Conservation (phyloP, 257 asterid genomes). For the Buddleja alternifolia region DNA sequence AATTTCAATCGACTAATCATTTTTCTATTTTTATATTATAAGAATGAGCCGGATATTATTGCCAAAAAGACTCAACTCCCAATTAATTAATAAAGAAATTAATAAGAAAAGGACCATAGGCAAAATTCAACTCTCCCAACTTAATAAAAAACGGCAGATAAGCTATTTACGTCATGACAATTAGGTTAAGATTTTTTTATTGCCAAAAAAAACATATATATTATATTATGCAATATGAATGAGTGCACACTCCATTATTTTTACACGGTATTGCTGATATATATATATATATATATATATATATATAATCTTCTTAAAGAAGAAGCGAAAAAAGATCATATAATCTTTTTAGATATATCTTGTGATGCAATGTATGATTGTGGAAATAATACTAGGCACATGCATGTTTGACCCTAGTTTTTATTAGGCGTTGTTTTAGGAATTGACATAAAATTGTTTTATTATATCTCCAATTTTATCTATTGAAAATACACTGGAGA, state of each 20-base stretch:
- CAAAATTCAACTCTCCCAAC: conserved; percentile 14
- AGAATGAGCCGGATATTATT: no score
- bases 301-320: conserved; percentile 17
- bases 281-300: no score
- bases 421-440: conserved; percentile 44
- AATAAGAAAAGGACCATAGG: background rate
- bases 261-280: conserved; percentile 16
- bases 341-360: conserved; percentile 38
- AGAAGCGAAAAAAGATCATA: conserved; percentile 33
- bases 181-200: conserved; percentile 2
- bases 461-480: conserved; percentile 11
- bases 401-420: conserved; percentile 59
- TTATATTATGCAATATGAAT: conserved; percentile 5
- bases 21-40: background rate
- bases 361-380: conserved; percentile 37
- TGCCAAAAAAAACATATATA: background rate
- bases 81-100: no score
- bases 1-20: no score
- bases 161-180: conserved; percentile 32
- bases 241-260: conserved; percentile 25
- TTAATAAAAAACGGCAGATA: conserved; percentile 11
- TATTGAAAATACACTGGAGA: no score
- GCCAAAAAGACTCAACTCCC: no score
- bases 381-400: conserved; percentile 48
- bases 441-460: conserved; percentile 17